These are phyloP conservation scores for Leishmania arabica DNA, from an alignment of 208 protist species.

Conservation along the genomic window DNA sequence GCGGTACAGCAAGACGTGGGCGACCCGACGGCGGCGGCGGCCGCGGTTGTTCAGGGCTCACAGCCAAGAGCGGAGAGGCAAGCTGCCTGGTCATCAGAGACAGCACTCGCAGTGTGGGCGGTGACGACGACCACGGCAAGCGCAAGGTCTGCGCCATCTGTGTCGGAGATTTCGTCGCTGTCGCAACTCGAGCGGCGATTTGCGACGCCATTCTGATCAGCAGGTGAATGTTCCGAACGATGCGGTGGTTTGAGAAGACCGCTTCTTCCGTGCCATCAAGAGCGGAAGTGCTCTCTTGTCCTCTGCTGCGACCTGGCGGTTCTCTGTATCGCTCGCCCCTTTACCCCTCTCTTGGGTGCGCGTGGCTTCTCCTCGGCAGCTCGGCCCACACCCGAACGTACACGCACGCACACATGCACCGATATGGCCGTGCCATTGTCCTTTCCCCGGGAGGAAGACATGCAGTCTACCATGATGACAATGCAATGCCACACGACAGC, in stretches of 20 bases:
- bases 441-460: background rate
- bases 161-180: slow-evolving; percentile 30
- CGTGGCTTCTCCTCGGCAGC: background rate
- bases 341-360: background rate
- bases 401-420: background rate
- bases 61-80: background rate
- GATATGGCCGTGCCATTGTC: background rate
- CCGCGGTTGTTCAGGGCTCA: background rate
- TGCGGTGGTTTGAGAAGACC: background rate
- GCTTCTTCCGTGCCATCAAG: background rate
- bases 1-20: background rate
- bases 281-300: background rate
- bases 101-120: background rate
- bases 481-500: background rate
- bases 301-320: background rate
- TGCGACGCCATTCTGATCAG: slow-evolving; percentile 20
- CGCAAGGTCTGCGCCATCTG: slow-evolving; percentile 11
- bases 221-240: background rate
- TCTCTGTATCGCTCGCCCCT: background rate
- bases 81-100: background rate
- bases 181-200: slow-evolving; percentile 29
- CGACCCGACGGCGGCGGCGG: background rate
- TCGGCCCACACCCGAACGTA: background rate
- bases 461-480: background rate
- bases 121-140: background rate